These are phyloP conservation scores for Phytophthora podocarpi DNA, from an alignment of 352 stramenopile species.

Conservation along the genomic window DNA sequence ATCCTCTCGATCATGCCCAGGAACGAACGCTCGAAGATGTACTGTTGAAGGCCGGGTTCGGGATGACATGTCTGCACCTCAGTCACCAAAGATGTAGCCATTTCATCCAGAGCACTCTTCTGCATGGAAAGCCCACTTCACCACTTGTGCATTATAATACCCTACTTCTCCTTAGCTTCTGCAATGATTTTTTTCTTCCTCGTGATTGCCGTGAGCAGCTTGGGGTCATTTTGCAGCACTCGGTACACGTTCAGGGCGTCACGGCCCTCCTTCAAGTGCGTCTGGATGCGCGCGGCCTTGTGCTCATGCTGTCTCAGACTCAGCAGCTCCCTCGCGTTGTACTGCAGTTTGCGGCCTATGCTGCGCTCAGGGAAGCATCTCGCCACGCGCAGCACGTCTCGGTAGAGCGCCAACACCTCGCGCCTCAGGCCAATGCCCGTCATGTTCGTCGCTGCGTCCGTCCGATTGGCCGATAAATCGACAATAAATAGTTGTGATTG, in stretches of 20 bases:
- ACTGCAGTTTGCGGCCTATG: constrained; percentile 74
- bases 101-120: too few species aligned
- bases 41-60: constrained; percentile 66
- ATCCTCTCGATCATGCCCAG: constrained; percentile 60
- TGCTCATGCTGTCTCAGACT: constrained; percentile 59
- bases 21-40: constrained; percentile 34
- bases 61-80: too few species aligned
- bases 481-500: not conserved
- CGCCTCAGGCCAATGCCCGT: constrained; percentile 36
- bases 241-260: constrained; percentile 66
- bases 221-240: constrained; percentile 47
- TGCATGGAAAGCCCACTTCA: too few species aligned
- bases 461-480: constrained; percentile 21
- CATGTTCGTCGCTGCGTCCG: constrained; percentile 8
- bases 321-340: constrained; percentile 77
- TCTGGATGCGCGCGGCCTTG: constrained; percentile 42
- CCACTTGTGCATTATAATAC: not conserved
- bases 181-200: constrained; percentile 42
- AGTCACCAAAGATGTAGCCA: too few species aligned
- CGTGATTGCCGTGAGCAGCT: constrained; percentile 61
- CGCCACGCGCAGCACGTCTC: constrained; percentile 53
- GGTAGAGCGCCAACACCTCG: constrained; percentile 71
- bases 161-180: constrained; percentile 1
- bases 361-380: constrained; percentile 60
- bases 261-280: constrained; percentile 54